Base-by-base conservation (phyloP, 2,329 filamentous ascomycete species). In the Pseudogymnoascus sp. region DNA sequence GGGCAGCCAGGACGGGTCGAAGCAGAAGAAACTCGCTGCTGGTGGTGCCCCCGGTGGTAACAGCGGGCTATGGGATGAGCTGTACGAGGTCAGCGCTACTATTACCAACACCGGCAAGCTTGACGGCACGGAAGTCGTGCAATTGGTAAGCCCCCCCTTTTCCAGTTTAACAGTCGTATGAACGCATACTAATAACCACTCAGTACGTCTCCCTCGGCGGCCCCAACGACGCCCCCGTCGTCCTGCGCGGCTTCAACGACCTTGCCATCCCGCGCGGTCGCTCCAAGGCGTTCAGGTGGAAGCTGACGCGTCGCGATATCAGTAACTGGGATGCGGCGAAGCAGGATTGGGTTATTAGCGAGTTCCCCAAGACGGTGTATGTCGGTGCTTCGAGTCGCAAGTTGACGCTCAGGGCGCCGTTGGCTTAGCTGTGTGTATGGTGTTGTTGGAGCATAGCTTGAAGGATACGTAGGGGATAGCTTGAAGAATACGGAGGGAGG, bases 221-320 rank as follows among this genome's bases (percentile, higher is more conserved):
- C 0, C 82, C 87, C 0, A 81, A 87, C 37, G 89, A 97, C 70
- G 83, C 86, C 2, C 74, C 78, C 2, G 76, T 81, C 27, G 79
- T 86, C 2, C 85, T 97, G 12, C 87, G 93, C 64, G 87, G 87
- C 48, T 97, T 97, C 70, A 89, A 95, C 63, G 84, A 90, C 55
- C 74, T 96, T 63, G 80, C 79, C 59, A 86, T 97, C 65, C 78
- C 82, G 3, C 82, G 90, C 0, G 90, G 90, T n/a, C 73, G 84
- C 73, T 84, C 81, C 60, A 79, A 77, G 3, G 83, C 80, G 1
- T 95, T 94, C 78, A 79, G 74, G 0, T 86, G 84, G 0, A 81
- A 86, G 13, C 75, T 97, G 61, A 92, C 86, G 5, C 82, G 92
- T 39, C 85, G 91, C 62, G 93, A 97, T 71, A 68, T 97, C 62